Conservation (phyloP, 345 rosid species). For the Cardamine resedifolia region DNA sequence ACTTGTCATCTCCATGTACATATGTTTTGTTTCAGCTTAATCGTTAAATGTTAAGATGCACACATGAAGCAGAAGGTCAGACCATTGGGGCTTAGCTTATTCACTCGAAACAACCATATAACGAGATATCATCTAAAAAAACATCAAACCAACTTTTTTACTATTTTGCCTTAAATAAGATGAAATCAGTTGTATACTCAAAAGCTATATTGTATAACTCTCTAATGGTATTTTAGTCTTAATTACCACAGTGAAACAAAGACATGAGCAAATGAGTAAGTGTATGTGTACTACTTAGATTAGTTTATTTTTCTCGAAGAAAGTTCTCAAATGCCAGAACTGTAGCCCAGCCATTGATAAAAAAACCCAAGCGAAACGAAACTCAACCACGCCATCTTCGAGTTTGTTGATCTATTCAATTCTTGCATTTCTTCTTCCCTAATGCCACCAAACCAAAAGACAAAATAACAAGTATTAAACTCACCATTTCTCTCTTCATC, state of each 20-base stretch:
- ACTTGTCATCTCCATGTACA: not conserved
- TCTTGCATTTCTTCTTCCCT: conserved; percentile 35
- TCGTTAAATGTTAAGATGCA: not conserved
- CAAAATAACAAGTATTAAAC: not conserved
- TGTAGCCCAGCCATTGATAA: conserved; percentile 33
- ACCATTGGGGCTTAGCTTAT: not conserved
- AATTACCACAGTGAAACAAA: not conserved
- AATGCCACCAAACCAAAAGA: not conserved
- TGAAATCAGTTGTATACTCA: not conserved
- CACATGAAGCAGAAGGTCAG: not conserved
- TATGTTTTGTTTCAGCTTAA: not conserved
- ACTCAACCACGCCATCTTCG: conserved; percentile 32
- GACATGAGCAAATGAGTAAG: not conserved
- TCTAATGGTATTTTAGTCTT: not conserved
- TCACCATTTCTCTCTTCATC: not conserved
- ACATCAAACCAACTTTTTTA: not conserved
- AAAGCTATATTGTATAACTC: not conserved
- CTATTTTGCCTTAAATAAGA: not conserved
- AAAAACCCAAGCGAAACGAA: conserved; percentile 22
- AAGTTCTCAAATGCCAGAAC: conserved; percentile 30
- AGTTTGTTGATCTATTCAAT: conserved; percentile 29
- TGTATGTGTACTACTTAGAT: conserved; percentile 13
- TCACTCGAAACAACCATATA: not conserved
- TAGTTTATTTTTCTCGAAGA: conserved; percentile 34
- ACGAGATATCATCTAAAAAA: not conserved